phyloP scores from a whole-genome alignment of 306 rosid species.

The Arachis stenosperma region DNA sequence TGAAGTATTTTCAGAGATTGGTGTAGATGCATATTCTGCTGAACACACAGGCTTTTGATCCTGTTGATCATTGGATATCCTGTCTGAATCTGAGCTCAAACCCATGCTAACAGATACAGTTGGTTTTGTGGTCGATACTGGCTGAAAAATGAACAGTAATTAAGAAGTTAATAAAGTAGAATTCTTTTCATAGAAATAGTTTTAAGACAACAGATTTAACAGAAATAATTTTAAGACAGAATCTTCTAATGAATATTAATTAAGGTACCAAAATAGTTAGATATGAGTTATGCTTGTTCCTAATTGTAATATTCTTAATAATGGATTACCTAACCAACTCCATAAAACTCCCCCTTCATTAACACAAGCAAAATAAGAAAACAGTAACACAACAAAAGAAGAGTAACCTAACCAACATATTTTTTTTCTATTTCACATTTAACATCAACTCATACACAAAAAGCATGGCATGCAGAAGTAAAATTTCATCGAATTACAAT shows the following conservation, averaged over 20 bases:
- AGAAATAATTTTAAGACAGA: not conserved
- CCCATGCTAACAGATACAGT: conserved; percentile 44
- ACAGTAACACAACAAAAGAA: not conserved
- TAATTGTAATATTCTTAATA: no score
- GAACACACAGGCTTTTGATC: conserved; percentile 35
- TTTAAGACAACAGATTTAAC: not conserved
- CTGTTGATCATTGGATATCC: conserved; percentile 45
- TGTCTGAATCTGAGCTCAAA: conserved; percentile 36
- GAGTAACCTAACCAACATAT: not conserved
- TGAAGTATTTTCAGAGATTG: conserved; percentile 29
- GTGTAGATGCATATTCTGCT: conserved; percentile 31
- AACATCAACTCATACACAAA: not conserved
- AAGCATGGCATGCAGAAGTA: not conserved
- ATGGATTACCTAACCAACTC: not conserved
- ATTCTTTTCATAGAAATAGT: conserved; percentile 20
- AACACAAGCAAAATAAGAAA: not conserved
- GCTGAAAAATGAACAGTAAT: conserved; percentile 44
- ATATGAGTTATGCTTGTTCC: no score
- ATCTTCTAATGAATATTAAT: not conserved
- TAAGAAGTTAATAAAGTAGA: conserved; percentile 25
- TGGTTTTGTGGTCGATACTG: conserved; percentile 48
- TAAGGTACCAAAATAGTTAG: not conserved
- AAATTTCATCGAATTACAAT: conserved; percentile 12
- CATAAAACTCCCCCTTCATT: not conserved
- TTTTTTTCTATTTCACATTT: not conserved